Percentiles rank a stretch among this genome's conserved stretches.
Conservation (phyloP, 176 grass and related monocot species). For the Urochloa ruziziensis region DNA sequence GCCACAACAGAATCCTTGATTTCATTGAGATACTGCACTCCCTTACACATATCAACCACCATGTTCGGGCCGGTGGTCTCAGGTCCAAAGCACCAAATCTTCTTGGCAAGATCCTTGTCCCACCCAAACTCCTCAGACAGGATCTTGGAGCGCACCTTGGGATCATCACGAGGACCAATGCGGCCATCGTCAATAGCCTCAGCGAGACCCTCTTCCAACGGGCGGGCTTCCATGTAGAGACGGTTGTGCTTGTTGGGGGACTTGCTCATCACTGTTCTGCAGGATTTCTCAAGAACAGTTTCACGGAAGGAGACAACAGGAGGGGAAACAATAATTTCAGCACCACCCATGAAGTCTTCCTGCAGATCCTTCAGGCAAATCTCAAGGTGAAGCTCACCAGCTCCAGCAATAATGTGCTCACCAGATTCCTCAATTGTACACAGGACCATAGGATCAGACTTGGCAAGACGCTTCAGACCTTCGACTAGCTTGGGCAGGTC, state of each 20-base stretch:
- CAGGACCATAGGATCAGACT: constrained; percentile 78
- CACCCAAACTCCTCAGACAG: constrained; percentile 74
- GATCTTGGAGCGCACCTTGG: constrained; percentile 70
- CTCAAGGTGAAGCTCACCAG: constrained; percentile 75
- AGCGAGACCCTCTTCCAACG: constrained; percentile 61
- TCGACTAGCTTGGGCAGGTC: constrained; percentile 76
- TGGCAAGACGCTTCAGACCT: constrained; percentile 70
- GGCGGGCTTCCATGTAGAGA: constrained; percentile 75
- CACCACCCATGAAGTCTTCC: constrained; percentile 80
- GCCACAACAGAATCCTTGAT: constrained; percentile 80
- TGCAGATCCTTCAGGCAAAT: constrained; percentile 81
- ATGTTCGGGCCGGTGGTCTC: constrained; percentile 76
- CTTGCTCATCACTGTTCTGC: constrained; percentile 77
- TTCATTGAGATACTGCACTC: constrained; percentile 82
- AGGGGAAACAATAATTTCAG: constrained; percentile 62
- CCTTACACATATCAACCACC: constrained; percentile 86
- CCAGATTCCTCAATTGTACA: constrained; percentile 70
- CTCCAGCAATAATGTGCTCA: constrained; percentile 73
- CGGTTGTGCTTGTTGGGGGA: constrained; percentile 83
- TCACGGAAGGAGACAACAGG: constrained; percentile 88
- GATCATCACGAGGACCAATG: constrained; percentile 80
- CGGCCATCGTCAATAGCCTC: constrained; percentile 68
- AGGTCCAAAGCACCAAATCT: constrained; percentile 90
- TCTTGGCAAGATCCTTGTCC: constrained; percentile 89
- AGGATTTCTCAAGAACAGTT: constrained; percentile 71